Evolutionary conservation across 768 basidiomycete genomes (phyloP), one percentile per base, ranked within the genome.

Genomic region (Russula lepida): DNA sequence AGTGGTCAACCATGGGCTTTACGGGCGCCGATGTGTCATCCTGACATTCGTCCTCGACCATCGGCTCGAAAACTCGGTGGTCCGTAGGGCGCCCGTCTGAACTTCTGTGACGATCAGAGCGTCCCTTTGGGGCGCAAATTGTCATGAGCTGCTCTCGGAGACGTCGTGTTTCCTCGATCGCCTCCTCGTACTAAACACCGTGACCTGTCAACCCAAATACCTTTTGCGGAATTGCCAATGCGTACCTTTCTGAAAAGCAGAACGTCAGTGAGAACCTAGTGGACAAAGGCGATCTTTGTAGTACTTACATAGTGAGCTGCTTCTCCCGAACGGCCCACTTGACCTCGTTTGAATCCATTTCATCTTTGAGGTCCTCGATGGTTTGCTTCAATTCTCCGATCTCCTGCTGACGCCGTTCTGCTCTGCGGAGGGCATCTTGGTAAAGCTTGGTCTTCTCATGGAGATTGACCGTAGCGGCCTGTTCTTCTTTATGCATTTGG

Each of bases 401-500:
- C 19, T 61, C 63, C 12, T 56, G 54, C 37, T 61, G 55, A 37
- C 59, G 59, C 44, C 52, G 54, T 25, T 60, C 54, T 23, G 15
- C 54, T 32, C 21, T 60, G 55, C 59, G 59, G 27, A 59, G 44
- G 17, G 62, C 62, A 23, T 66, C 63, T 56, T 66, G 63, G 27
- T 61, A 60, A 48, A 58, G 54, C 43, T 13, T 64, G 35, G 64
- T 64, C 33, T 51, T 58, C 35, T 64, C 62, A 5, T 56, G 65
- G 8, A 65, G 56, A 32, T 15, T 50, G 21, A 65, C 60, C 17
- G 57, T 58, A 4, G 66, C 66, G 15, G 59, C 47, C 39, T 65
- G 64, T 41, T 66, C 60, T 13, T 66, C 66, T 47, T 66, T 66
- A 51, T 65, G 58, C 66, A 65, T 65, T 54, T 64, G 53, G 17